phyloP scores from a whole-genome alignment of 1,284 basidiomycete species.

The Pascua sp. region DNA sequence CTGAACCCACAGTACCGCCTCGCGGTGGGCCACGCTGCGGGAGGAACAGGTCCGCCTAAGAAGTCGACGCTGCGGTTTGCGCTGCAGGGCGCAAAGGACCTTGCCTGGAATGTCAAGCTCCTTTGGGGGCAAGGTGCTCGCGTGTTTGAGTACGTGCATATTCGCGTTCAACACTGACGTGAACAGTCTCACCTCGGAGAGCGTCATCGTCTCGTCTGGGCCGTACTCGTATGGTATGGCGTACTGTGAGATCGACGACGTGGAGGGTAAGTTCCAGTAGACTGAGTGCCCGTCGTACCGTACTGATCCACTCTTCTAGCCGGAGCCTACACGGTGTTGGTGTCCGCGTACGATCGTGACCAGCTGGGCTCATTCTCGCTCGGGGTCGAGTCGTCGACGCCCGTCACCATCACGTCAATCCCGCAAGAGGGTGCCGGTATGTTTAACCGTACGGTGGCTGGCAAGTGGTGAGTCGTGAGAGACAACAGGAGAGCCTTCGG shows the following conservation, averaged over 20 bases:
- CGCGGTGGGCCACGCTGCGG: slow-evolving; percentile 48
- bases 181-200: slow-evolving; percentile 44
- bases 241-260: slow-evolving; percentile 53
- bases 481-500: neutral
- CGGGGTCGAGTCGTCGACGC: slow-evolving; percentile 59
- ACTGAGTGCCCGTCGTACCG: neutral
- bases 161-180: neutral
- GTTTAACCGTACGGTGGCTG: slow-evolving; percentile 66
- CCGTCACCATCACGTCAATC: slow-evolving; percentile 47
- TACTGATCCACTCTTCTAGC: slow-evolving; percentile 50
- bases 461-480: slow-evolving; percentile 60
- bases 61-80: slow-evolving; percentile 57
- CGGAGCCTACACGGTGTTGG: slow-evolving; percentile 74
- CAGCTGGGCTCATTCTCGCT: slow-evolving; percentile 65
- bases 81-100: slow-evolving; percentile 60
- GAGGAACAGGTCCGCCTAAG: slow-evolving; percentile 3
- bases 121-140: slow-evolving; percentile 73
- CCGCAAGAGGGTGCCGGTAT: slow-evolving; percentile 84
- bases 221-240: slow-evolving; percentile 78
- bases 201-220: slow-evolving; percentile 55
- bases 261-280: slow-evolving; percentile 56
- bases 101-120: slow-evolving; percentile 70
- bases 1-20: slow-evolving; percentile 84
- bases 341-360: slow-evolving; percentile 76
- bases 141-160: slow-evolving; percentile 62